These are phyloP conservation scores for Astrocystis sublimbata DNA, from an alignment of 495 filamentous ascomycete species.

Conservation along the genomic window DNA sequence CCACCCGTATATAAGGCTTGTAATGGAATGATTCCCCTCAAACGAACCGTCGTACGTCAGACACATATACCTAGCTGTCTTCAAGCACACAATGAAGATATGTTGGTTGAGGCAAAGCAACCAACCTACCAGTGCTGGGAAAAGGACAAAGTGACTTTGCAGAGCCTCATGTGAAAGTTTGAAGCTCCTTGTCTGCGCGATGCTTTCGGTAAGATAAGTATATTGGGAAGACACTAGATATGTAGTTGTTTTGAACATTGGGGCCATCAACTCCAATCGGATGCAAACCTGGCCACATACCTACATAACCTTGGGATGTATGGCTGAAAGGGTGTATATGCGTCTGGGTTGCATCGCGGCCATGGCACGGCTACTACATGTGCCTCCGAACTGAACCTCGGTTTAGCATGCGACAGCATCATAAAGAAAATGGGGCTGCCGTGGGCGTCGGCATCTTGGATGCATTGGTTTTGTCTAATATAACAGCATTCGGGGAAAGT, in stretches of 20 bases:
- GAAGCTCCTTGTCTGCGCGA: neutral
- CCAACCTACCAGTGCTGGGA: no score
- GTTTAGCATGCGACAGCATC: neutral
- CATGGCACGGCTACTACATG: no score
- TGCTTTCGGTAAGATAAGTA: neutral
- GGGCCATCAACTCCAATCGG: neutral
- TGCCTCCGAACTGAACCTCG: neutral
- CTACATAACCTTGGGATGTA: no score
- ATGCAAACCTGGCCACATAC: neutral
- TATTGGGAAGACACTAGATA: no score
- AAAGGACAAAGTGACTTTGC: neutral
- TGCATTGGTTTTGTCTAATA: neutral
- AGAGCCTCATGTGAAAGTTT: neutral
- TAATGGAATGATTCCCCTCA: slow-evolving; percentile 18
- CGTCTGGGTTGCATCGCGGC: neutral
- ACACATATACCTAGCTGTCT: neutral
- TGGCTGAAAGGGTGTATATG: neutral
- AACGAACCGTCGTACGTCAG: no score
- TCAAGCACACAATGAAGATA: neutral
- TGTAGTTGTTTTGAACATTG: neutral
- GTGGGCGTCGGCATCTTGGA: neutral
- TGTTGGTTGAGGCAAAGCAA: neutral
- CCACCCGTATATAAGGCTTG: slow-evolving; percentile 4
- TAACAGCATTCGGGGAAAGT: slow-evolving; percentile 1
- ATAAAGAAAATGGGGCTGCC: no score